Conservation (phyloP, 1,139 yeast species). For the Geotrichum citri-aurantii region DNA sequence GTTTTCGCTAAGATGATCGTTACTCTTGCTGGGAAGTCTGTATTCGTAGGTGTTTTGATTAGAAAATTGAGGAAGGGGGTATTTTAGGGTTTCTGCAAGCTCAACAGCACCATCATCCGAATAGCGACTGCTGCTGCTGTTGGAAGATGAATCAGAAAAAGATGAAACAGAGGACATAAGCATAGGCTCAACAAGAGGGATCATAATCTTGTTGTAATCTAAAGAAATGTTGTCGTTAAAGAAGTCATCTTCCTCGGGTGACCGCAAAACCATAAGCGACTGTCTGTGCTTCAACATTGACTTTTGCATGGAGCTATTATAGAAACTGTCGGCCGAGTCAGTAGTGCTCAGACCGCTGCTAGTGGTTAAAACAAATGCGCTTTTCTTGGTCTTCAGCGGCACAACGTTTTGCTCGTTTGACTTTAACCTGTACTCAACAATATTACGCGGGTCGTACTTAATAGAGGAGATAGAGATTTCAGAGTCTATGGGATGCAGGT, state of each 20-base stretch:
- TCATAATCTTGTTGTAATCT: neutral
- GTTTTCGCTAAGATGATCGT: neutral
- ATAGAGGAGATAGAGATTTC: neutral
- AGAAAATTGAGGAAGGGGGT: conserved; percentile 3
- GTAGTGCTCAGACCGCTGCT: neutral
- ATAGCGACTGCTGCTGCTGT: conserved; percentile 6
- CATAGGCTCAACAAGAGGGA: conserved; percentile 1
- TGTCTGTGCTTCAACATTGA: neutral
- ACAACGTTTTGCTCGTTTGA: neutral
- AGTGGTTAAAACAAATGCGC: neutral
- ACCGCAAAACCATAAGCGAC: neutral
- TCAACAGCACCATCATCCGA: conserved; percentile 6
- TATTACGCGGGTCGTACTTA: conserved; percentile 8
- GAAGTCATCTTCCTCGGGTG: conserved; percentile 3
- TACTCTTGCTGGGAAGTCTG: neutral
- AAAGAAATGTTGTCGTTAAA: neutral
- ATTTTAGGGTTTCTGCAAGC: neutral
- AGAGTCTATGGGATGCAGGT: conserved; percentile 18
- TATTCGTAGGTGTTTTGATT: neutral
- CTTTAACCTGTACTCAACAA: neutral
- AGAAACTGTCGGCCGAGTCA: neutral
- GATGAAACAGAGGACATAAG: conserved; percentile 6
- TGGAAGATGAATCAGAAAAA: conserved; percentile 5
- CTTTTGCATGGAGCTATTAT: neutral
- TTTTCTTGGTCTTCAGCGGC: neutral